Base-by-base conservation (phyloP, 148 eudicot species). In the Silene conica region DNA sequence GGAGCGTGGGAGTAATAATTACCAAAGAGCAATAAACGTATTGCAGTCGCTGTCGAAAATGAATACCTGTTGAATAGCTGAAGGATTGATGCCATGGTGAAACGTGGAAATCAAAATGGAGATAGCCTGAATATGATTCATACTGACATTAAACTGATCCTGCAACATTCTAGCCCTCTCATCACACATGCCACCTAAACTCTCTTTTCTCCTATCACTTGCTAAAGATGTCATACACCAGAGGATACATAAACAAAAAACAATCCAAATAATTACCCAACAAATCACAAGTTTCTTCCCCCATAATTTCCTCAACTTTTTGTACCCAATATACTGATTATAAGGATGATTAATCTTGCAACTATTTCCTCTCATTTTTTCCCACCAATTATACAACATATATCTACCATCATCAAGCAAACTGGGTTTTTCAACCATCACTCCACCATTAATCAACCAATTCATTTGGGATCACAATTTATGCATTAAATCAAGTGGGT, bases 151-250 rank as follows among this genome's bases (percentile, higher is more conserved):
- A 56, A 95, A 95, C 87, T 95, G 98, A 85, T 95, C 98, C 50
- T 95, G 97, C 69, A 95, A 76, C 98, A 95, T 92, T 73, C 98
- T 83, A 76, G 98, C 93, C 73, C 98, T 90, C 82, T 95, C 98
- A 87, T 95, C 98, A 80, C 98, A 95, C 98, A 95, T 92, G 43
- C 92, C 92, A 61, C 84, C 82, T 62, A 95, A 82, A 18, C 84
- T 78, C 68, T 95, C 98, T 81, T 89, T 95, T 83, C 98, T 91
- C 87, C 83, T 89, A 71, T 94, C 97, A 69, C 68, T 23, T 73
- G 80, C 88, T 63, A 86, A 85, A 20, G 90, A 89, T 70, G 78
- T 81, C 89, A 91, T 82, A 63, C 70, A 86, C 88, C 87, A 86
- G 50, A 82, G 91, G 0, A 82, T 74, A 65, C 81, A 72, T 6